Evolutionary conservation across 2,329 filamentous ascomycete species (phyloP), one percentile per base, ranked within the genome.

Genomic region (Exophiala xenobiotica): DNA sequence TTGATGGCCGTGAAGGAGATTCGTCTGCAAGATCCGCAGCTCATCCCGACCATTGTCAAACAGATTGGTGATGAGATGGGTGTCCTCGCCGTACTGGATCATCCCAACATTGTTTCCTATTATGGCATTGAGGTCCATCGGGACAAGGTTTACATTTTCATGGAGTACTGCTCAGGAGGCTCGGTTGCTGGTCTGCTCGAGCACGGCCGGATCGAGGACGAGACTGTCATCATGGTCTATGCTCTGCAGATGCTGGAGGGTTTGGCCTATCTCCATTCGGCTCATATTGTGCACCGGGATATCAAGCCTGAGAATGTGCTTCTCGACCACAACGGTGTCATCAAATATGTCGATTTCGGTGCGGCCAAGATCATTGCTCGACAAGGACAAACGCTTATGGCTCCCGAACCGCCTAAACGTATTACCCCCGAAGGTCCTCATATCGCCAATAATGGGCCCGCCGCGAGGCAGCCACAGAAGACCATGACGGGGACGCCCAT

Each of bases 101-200:
- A 99, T 67, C 93, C 93, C 18, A 99, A 99, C 67, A 89, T 99
- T 55, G 95, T 99, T 18, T 92, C 90, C 7, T 99, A 99, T 71
- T 93, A 93, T 66, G 93, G 93, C 52, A 97, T 99, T 64, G 93
- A 99, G 70, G 93, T 96, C 2, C 93, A 99, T 71, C 83, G 93
- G 57, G 93, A 99, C 76, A 93, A 96, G 67, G 93, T 99, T n/a
- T 99, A 97, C 71, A 96, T 99, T 61, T 99, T 99, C 68, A 99
- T 99, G 93, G 93, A 99, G 70, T 97, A 95, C 71, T 99, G 93
- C 70, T 95, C 90, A 3, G 92, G 93, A 45, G 93, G 93, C 16
- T 97, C 92, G 12, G 78, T 99, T 42, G 91, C 93, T 35, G 87
- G 82, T 44, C 75, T 99, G 46, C 77, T 99, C 35, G 93, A 99